Conservation (phyloP, 2,329 filamentous ascomycete genomes). For the Knufia petricola region DNA sequence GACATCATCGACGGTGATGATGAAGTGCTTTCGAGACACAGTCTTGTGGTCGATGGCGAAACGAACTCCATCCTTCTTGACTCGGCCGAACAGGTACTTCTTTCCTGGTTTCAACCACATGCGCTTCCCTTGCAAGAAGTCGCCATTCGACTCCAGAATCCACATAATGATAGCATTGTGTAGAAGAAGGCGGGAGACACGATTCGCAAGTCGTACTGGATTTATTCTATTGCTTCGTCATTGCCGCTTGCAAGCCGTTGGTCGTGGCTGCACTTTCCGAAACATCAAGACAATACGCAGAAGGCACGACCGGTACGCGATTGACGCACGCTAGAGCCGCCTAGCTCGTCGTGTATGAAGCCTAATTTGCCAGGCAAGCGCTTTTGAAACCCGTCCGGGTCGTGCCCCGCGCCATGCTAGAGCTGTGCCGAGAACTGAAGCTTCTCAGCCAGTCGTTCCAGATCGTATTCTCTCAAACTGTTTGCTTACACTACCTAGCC, state of each 20-base stretch:
- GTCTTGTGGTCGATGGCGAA: conserved; percentile 68
- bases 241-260: background rate
- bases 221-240: background rate
- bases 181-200: background rate
- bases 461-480: too few relatives aligned
- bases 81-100: conserved; percentile 76
- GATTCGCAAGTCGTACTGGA: background rate
- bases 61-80: conserved; percentile 53
- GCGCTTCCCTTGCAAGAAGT: conserved; percentile 48
- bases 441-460: too few relatives aligned
- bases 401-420: too few relatives aligned
- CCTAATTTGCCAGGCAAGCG: too few relatives aligned
- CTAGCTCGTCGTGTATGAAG: background rate
- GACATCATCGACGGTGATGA: conserved; percentile 61
- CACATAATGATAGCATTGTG: conserved; percentile 43
- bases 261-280: background rate
- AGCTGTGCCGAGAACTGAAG: too few relatives aligned
- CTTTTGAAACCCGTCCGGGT: too few relatives aligned
- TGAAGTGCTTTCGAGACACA: conserved; percentile 81
- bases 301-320: conserved; percentile 1
- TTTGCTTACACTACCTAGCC: too few relatives aligned
- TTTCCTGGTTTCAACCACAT: conserved; percentile 82
- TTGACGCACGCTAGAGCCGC: background rate
- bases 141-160: conserved; percentile 48
- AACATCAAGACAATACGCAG: conserved; percentile 1